Evolutionary conservation across 2,329 filamentous ascomycete species (phyloP), one percentile per base, ranked within the genome.

Genomic region (Cephalotrichum gorgonifer): DNA sequence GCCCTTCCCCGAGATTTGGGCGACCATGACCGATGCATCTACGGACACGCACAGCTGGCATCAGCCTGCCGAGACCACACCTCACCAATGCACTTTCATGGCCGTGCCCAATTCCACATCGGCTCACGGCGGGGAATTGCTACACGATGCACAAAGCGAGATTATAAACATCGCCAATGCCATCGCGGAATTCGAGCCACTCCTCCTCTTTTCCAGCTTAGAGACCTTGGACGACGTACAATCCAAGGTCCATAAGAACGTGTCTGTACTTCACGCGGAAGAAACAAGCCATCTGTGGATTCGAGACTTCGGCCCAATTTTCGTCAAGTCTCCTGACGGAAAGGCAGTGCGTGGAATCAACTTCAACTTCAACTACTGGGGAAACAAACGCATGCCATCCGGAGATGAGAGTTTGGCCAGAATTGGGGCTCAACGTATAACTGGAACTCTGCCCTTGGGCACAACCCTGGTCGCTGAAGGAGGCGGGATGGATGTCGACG

Each of bases 351-450:
- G 50, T 2, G 60, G 56, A 5, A 48, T 62, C 11, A 53, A 56
- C 20, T 54, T 55, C 12, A 59, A 55, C 41, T 63, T 63, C 48
- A 63, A 63, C 25, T 54, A 56, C 39, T 63, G 61, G 61, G 61
- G 61, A 0, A 44, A 45, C 2, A 60, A 55, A 25, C 47, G 54
- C 9, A 46, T 48, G 7, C 51, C 44, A 9, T 49, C 58, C 2
- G 56, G 60, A 2, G 35, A 48, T 4, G 50, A 26, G 8, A 44
- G 56, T 2, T 39, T 55, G 4, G 22, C 17, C 1, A 44, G 1
- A 47, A 26, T 28, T 7, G 5, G 15, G 6, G 14, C 27, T 27
- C 15, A 8, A 42, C 25, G 28, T 9, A 43, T 35, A 20, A 33
- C 33, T 17, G n/a, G 6, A 43, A 26, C 52, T 2, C 43, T 48